A percentile compares a stretch with the other conserved stretches of the same genome.
phyloP scores from a whole-genome alignment of 257 asterid genomes.

The Fraxinus quadrangulata region DNA sequence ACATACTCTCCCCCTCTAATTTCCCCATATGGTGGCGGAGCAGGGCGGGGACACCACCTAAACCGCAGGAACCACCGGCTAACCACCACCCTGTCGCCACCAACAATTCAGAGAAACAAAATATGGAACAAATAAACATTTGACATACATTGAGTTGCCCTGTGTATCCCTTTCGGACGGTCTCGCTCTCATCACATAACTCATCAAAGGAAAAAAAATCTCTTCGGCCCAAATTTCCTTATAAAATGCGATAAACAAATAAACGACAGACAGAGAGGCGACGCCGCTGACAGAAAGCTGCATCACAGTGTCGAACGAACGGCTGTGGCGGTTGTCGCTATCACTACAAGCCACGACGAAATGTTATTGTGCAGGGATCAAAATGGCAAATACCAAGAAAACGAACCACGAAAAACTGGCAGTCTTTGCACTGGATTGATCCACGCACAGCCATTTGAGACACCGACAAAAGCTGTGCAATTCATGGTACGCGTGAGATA shows the following conservation, averaged over 20 bases:
- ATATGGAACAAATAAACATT: not conserved
- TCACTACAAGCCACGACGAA: constrained; percentile 60
- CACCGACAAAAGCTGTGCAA: constrained; percentile 70
- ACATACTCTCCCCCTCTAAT: too few species aligned
- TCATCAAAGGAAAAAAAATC: constrained; percentile 80
- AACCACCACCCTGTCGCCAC: too few species aligned
- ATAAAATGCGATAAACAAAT: constrained; percentile 63
- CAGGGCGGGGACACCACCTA: too few species aligned
- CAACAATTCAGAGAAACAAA: not conserved
- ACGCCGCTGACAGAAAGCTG: constrained; percentile 80
- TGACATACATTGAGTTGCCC: constrained; percentile 62
- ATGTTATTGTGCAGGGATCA: constrained; percentile 79
- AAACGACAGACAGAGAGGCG: constrained; percentile 68
- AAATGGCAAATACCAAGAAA: constrained; percentile 48
- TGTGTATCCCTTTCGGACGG: constrained; percentile 73
- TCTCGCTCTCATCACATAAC: constrained; percentile 84
- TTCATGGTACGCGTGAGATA: constrained; percentile 74
- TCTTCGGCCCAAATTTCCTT: constrained; percentile 62
- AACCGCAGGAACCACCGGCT: too few species aligned
- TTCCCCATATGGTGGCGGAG: too few species aligned
- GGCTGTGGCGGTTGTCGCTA: constrained; percentile 64
- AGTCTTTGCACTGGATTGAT: constrained; percentile 66
- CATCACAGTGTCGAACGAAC: constrained; percentile 73
- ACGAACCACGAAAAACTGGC: constrained; percentile 72
- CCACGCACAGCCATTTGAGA: constrained; percentile 88